Percentiles rank a stretch among this genome's conserved stretches.
phyloP scores from a whole-genome alignment of 345 rosid genomes.

The Lepidium didymum region DNA sequence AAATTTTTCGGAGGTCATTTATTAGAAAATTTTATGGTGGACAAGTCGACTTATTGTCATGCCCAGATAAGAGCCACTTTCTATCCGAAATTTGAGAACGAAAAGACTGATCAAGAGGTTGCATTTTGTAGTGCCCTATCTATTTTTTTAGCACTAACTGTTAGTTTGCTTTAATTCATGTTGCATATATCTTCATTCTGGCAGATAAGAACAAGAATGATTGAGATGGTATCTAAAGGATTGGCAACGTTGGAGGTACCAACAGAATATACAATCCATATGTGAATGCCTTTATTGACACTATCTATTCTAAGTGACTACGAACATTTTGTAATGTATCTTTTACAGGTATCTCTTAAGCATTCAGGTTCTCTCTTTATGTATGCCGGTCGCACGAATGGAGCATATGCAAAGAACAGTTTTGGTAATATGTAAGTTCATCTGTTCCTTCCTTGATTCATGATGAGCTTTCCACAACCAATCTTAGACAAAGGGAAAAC shows the following conservation, averaged over 20 bases:
- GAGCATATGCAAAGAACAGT: slow-evolving; percentile 99
- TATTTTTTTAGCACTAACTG: neutral
- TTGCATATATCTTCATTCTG: neutral
- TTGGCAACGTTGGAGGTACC: slow-evolving; percentile 82
- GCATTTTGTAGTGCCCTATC: neutral
- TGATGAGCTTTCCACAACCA: neutral
- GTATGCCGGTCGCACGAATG: slow-evolving; percentile 88
- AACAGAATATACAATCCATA: neutral
- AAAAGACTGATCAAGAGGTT: slow-evolving; percentile 98
- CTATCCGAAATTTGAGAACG: slow-evolving; percentile 96
- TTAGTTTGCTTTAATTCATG: neutral
- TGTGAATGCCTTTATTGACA: neutral
- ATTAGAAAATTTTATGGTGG: slow-evolving; percentile 57
- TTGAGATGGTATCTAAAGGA: slow-evolving; percentile 85
- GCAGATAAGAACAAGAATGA: slow-evolving; percentile 83
- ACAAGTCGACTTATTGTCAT: slow-evolving; percentile 48
- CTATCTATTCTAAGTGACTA: neutral
- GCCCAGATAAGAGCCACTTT: slow-evolving; percentile 94
- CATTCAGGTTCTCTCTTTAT: slow-evolving; percentile 98
- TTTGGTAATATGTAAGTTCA: slow-evolving; percentile 81
- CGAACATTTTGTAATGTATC: slow-evolving; percentile 8
- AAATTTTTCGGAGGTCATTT: slow-evolving; percentile 37
- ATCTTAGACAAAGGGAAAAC: neutral
- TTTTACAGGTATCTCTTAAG: slow-evolving; percentile 77
- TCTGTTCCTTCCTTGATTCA: neutral